Percentiles rank a stretch among this genome's conserved stretches.
Evolutionary conservation across 495 filamentous ascomycete species (phyloP).

Genomic region (Aspergillus ostianus): DNA sequence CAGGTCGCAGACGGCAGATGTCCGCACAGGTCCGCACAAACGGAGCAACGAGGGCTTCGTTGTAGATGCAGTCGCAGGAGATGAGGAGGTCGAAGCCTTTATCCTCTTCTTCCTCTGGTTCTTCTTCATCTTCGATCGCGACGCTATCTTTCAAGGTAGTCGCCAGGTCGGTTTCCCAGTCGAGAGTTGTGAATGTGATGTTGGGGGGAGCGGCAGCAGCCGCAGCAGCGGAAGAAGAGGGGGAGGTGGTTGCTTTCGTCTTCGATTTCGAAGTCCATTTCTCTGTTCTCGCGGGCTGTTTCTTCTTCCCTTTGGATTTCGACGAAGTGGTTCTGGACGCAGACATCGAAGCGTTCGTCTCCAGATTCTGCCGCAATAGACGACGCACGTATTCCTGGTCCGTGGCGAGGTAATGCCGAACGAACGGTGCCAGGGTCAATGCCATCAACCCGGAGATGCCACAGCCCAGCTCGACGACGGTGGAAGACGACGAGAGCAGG

Average conservation of each 20-base stretch:
- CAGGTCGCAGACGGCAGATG: slow-evolving; percentile 58
- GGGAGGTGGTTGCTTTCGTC: not conserved
- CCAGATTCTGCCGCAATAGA: slow-evolving; percentile 71
- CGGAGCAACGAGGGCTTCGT: slow-evolving; percentile 76
- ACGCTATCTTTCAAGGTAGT: slow-evolving; percentile 4
- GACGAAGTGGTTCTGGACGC: not conserved
- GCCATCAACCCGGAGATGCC: slow-evolving; percentile 79
- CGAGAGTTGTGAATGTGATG: slow-evolving; percentile 42
- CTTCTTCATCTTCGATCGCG: not conserved
- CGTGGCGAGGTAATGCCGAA: slow-evolving; percentile 72
- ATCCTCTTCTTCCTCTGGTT: slow-evolving; percentile 25
- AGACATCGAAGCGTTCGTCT: slow-evolving; percentile 49
- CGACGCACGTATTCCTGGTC: slow-evolving; percentile 85
- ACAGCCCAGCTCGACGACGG: slow-evolving; percentile 79
- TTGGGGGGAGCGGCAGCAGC: slow-evolving; percentile 16
- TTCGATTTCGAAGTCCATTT: slow-evolving; percentile 4
- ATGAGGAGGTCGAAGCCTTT: slow-evolving; percentile 58
- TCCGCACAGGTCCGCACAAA: slow-evolving; percentile 85
- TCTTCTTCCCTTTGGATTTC: slow-evolving; percentile 25
- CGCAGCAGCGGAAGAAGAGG: not conserved
- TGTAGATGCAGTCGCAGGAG: slow-evolving; percentile 89
- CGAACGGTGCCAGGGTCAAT: slow-evolving; percentile 57
- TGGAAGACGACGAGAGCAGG: slow-evolving; percentile 54
- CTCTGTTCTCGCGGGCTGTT: slow-evolving; percentile 6
- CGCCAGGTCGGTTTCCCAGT: slow-evolving; percentile 46